Conservation (phyloP, 305 asterid genomes). For the Lippia alba region DNA sequence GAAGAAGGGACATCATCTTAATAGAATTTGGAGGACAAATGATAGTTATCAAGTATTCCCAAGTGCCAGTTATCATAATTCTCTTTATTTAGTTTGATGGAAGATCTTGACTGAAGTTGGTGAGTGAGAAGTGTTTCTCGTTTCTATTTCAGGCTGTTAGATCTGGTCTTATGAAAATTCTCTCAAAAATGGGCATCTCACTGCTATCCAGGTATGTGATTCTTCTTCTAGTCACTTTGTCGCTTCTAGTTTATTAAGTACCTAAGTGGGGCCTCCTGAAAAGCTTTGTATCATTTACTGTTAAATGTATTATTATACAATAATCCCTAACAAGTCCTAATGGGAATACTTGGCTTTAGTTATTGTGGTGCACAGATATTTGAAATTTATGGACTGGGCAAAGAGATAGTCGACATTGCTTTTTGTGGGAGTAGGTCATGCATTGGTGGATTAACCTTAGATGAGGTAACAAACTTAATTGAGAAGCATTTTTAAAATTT, state of each 20-base stretch:
- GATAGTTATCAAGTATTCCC: not conserved
- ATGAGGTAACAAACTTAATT: slow-evolving; percentile 68
- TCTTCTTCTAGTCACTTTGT: slow-evolving; percentile 24
- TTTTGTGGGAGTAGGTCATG: slow-evolving; percentile 92
- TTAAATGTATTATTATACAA: slow-evolving; percentile 19
- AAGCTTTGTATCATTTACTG: slow-evolving; percentile 30
- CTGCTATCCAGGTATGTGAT: slow-evolving; percentile 85
- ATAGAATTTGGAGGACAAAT: not conserved
- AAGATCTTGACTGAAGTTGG: slow-evolving; percentile 30
- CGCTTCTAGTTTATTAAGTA: slow-evolving; percentile 20
- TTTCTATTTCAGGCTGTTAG: slow-evolving; percentile 72
- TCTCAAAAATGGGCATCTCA: slow-evolving; percentile 99
- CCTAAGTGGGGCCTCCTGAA: slow-evolving; percentile 17
- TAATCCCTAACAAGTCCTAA: slow-evolving; percentile 34
- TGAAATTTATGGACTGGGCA: slow-evolving; percentile 94
- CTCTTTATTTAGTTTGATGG: slow-evolving; percentile 8
- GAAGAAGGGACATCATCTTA: not conserved
- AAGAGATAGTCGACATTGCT: slow-evolving; percentile 80
- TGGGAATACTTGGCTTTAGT: slow-evolving; percentile 53
- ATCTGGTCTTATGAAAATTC: slow-evolving; percentile 92
- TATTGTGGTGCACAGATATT: slow-evolving; percentile 99
- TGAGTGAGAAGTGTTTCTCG: slow-evolving; percentile 17
- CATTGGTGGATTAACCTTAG: slow-evolving; percentile 94
- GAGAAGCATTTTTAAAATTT: slow-evolving; percentile 6
- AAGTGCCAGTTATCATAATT: not conserved